These are phyloP conservation scores for Trifolium repens DNA, from an alignment of 306 rosid genomes.

Conservation along the genomic window DNA sequence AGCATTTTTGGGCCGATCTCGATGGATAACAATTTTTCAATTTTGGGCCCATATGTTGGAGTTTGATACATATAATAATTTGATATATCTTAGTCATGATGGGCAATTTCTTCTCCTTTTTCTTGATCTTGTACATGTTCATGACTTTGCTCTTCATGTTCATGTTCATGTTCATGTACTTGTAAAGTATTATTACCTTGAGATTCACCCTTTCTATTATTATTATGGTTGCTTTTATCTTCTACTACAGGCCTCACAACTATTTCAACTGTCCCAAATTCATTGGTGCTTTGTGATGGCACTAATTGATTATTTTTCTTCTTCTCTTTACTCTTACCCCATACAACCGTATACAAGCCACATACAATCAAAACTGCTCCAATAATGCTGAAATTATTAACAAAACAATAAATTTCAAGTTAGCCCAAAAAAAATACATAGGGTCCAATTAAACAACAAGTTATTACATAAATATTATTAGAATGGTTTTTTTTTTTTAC, in stretches of 20 bases:
- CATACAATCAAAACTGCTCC: conserved; percentile 52
- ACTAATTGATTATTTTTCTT: conserved; percentile 38
- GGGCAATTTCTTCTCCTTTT: background rate
- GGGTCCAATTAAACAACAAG: no score
- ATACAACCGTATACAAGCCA: conserved; percentile 53
- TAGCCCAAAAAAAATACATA: background rate
- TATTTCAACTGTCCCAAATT: background rate
- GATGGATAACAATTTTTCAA: background rate
- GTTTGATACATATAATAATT: background rate
- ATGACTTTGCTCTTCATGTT: background rate
- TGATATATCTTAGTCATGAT: background rate
- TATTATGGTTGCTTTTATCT: conserved; percentile 5
- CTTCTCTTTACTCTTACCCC: conserved; percentile 61
- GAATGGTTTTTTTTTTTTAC: background rate
- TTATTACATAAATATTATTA: no score
- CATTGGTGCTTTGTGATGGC: conserved; percentile 22
- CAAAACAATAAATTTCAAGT: background rate
- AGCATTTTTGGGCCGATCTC: background rate
- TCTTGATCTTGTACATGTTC: background rate
- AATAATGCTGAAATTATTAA: conserved; percentile 43
- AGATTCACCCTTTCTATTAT: background rate
- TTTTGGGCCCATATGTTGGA: background rate
- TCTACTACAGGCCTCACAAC: conserved; percentile 6
- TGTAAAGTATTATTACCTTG: background rate
- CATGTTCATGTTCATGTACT: background rate